These are phyloP conservation scores for Termitomyces sp. DNA, from an alignment of 768 basidiomycete species.

Conservation along the genomic window DNA sequence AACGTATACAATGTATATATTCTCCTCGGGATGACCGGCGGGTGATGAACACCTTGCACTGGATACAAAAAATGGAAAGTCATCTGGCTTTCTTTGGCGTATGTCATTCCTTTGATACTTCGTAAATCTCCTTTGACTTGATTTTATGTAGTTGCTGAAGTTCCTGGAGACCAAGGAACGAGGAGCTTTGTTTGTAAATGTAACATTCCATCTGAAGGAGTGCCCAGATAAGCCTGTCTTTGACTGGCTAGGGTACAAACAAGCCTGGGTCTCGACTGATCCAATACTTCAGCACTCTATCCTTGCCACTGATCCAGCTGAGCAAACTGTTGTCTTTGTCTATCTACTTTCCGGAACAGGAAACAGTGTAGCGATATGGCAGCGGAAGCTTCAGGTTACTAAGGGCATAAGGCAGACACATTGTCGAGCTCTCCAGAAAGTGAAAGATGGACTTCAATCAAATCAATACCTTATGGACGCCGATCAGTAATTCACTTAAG, in stretches of 20 bases:
- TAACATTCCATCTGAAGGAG: slow-evolving; percentile 48
- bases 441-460: slow-evolving; percentile 43
- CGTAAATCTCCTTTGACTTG: not conserved
- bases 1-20: slow-evolving; percentile 68
- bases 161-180: slow-evolving; percentile 67
- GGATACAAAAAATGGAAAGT: slow-evolving; percentile 55
- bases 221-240: slow-evolving; percentile 61
- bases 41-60: slow-evolving; percentile 42
- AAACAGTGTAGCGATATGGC: slow-evolving; percentile 82
- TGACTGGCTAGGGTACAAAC: slow-evolving; percentile 64
- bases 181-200: slow-evolving; percentile 73
- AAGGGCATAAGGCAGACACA: slow-evolving; percentile 47
- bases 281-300: slow-evolving; percentile 71
- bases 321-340: slow-evolving; percentile 55
- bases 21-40: slow-evolving; percentile 59
- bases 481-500: too few species aligned
- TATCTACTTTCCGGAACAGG: slow-evolving; percentile 66
- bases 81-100: slow-evolving; percentile 58
- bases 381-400: slow-evolving; percentile 63
- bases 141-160: slow-evolving; percentile 51
- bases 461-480: too few species aligned
- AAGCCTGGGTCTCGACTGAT: slow-evolving; percentile 62
- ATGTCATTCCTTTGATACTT: slow-evolving; percentile 18
- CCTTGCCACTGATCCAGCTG: slow-evolving; percentile 68
- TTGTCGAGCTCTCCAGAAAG: slow-evolving; percentile 49